phyloP scores from a whole-genome alignment of 768 basidiomycete species.

The Tremella yokohamensis region DNA sequence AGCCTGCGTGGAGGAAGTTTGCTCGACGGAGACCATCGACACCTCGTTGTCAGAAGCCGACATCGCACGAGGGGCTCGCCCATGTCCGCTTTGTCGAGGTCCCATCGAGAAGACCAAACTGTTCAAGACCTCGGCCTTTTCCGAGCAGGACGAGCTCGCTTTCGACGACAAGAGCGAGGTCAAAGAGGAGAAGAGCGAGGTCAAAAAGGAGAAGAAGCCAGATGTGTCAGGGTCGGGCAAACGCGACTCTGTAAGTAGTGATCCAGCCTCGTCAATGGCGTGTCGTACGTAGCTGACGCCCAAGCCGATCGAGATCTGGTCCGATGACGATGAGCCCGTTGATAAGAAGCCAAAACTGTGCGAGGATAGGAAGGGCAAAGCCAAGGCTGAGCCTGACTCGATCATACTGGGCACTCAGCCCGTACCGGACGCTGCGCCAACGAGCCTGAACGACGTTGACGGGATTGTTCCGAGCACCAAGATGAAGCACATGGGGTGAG shows the following conservation, averaged over 20 bases:
- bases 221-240: not conserved
- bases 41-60: slow-evolving; percentile 50
- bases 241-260: too few relatives aligned
- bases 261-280: too few relatives aligned
- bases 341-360: slow-evolving; percentile 6
- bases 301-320: not conserved
- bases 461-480: slow-evolving; percentile 68
- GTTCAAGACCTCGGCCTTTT: slow-evolving; percentile 62
- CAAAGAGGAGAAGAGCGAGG: slow-evolving; percentile 41
- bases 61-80: slow-evolving; percentile 19
- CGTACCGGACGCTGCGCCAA: slow-evolving; percentile 24
- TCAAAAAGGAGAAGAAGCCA: slow-evolving; percentile 46
- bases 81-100: slow-evolving; percentile 64
- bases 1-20: slow-evolving; percentile 58
- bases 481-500: slow-evolving; percentile 54
- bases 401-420: not conserved
- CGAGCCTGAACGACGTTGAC: slow-evolving; percentile 56
- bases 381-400: slow-evolving; percentile 3
- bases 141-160: slow-evolving; percentile 57
- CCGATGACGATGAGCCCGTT: slow-evolving; percentile 11
- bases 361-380: slow-evolving; percentile 16
- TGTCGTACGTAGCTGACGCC: too few relatives aligned
- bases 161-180: slow-evolving; percentile 50
- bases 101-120: slow-evolving; percentile 56
- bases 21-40: slow-evolving; percentile 53